phyloP scores from a whole-genome alignment of 2,329 filamentous ascomycete species.

The Fusarium lateritium region DNA sequence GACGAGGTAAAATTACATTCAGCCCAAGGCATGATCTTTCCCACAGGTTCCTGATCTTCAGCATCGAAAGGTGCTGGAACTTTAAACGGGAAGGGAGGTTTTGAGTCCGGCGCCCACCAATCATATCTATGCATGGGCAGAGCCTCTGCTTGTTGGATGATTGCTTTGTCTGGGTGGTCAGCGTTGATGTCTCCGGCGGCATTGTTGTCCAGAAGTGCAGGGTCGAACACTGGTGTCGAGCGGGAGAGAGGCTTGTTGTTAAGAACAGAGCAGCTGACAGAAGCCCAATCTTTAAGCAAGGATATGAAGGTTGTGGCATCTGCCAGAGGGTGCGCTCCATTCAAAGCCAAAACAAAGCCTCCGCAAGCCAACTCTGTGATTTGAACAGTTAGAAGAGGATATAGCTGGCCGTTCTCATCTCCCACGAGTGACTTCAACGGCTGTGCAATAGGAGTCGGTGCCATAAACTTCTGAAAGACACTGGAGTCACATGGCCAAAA shows the following conservation, averaged over 20 bases:
- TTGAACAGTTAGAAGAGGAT: slow-evolving; percentile 41
- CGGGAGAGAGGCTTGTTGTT: accelerated
- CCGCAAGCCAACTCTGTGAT: slow-evolving; percentile 42
- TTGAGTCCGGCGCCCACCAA: slow-evolving; percentile 40
- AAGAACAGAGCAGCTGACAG: slow-evolving; percentile 3
- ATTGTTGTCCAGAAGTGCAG: slow-evolving; percentile 30
- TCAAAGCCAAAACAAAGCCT: slow-evolving; percentile 39
- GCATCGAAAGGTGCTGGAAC: slow-evolving; percentile 22
- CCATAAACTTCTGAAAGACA: slow-evolving; percentile 24
- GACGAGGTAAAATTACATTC: slow-evolving; percentile 42
- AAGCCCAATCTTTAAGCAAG: slow-evolving; percentile 46
- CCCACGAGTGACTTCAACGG: neutral
- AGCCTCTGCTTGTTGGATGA: slow-evolving; percentile 15
- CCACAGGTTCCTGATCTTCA: slow-evolving; percentile 6
- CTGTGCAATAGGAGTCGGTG: slow-evolving; percentile 2
- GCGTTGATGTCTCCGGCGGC: slow-evolving; percentile 41
- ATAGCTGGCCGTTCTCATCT: neutral
- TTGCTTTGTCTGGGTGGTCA: slow-evolving; percentile 3
- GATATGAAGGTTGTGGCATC: slow-evolving; percentile 41
- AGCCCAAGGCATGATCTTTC: slow-evolving; percentile 43
- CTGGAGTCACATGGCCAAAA: slow-evolving; percentile 30
- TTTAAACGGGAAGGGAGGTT: slow-evolving; percentile 32
- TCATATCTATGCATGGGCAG: slow-evolving; percentile 47
- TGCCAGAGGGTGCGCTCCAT: slow-evolving; percentile 44
- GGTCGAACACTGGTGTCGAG: slow-evolving; percentile 11